phyloP scores from a whole-genome alignment of 2,329 filamentous ascomycete species.

The Graphilbum sp. region DNA sequence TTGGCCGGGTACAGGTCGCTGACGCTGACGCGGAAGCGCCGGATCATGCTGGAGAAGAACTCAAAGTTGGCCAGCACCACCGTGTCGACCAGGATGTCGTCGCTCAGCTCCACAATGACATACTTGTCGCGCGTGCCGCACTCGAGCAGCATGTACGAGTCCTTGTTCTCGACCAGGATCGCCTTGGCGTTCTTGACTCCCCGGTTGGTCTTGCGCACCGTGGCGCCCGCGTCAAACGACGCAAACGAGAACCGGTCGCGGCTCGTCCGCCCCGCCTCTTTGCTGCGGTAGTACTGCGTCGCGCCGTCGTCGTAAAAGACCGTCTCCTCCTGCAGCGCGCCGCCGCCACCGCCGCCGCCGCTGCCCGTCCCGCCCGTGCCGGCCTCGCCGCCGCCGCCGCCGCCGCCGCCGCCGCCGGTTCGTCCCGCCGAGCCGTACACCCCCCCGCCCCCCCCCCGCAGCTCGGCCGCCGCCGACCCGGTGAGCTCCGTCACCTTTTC shows the following conservation, averaged over 20 bases:
- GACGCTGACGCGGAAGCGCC: conserved; percentile 78
- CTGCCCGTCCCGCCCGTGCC: conserved; percentile 10
- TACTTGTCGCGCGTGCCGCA: conserved; percentile 82
- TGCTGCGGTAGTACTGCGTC: conserved; percentile 50
- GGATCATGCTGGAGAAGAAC: conserved; percentile 96
- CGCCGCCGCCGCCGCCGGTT: conserved; percentile 7
- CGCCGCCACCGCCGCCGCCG: conserved; percentile 15
- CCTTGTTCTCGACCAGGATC: conserved; percentile 90
- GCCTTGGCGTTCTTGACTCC: conserved; percentile 79
- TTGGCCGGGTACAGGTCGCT: conserved; percentile 93
- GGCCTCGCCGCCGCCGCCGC: conserved; percentile 5
- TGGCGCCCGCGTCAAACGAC: conserved; percentile 92
- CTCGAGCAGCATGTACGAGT: conserved; percentile 93
- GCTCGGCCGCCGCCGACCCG: conserved; percentile 14
- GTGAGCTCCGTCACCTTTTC: conserved; percentile 27
- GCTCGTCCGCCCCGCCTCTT: conserved; percentile 92
- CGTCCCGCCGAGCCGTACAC: not conserved
- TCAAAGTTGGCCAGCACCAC: conserved; percentile 97
- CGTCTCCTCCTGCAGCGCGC: conserved; percentile 14
- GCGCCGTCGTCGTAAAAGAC: conserved; percentile 30
- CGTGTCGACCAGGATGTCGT: conserved; percentile 75
- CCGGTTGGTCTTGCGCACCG: conserved; percentile 74
- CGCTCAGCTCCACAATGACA: conserved; percentile 84
- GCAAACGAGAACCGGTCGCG: conserved; percentile 97
- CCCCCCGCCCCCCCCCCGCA: not conserved